A percentile compares a stretch with the other conserved stretches of the same genome.
phyloP scores from a whole-genome alignment of 148 eudicot species.

The Chenopodium album region DNA sequence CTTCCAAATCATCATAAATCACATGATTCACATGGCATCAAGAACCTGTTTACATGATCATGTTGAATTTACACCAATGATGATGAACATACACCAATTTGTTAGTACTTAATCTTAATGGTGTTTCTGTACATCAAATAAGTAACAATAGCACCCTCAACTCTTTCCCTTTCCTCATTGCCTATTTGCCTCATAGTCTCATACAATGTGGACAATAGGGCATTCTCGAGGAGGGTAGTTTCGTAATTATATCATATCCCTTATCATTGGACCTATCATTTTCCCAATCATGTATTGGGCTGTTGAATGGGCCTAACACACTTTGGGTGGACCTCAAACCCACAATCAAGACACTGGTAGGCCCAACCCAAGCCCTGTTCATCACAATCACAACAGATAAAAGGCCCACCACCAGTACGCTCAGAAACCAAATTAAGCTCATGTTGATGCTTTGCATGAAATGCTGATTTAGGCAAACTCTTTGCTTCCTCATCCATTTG shows the following conservation, averaged over 20 bases:
- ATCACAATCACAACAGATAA: constrained; percentile 68
- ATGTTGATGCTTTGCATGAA: constrained; percentile 56
- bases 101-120: background rate
- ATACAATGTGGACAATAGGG: background rate
- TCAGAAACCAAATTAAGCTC: constrained; percentile 61
- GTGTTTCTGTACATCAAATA: background rate
- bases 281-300: constrained; percentile 17
- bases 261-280: background rate
- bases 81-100: background rate
- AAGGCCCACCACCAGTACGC: constrained; percentile 69
- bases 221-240: background rate
- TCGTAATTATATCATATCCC: background rate
- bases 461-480: constrained; percentile 39
- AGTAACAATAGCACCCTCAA: background rate
- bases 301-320: constrained; percentile 46
- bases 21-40: background rate
- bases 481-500: constrained; percentile 58
- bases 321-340: constrained; percentile 74
- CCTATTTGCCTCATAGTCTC: too few relatives aligned
- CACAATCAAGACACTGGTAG: constrained; percentile 67
- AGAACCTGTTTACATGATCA: background rate
- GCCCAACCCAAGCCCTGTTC: constrained; percentile 82
- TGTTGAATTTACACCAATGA: constrained; percentile 1
- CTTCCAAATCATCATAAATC: background rate
- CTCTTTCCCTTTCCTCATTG: background rate